Conservation (phyloP, 1,139 yeast genomes). For the Debaryomyces sp. region DNA sequence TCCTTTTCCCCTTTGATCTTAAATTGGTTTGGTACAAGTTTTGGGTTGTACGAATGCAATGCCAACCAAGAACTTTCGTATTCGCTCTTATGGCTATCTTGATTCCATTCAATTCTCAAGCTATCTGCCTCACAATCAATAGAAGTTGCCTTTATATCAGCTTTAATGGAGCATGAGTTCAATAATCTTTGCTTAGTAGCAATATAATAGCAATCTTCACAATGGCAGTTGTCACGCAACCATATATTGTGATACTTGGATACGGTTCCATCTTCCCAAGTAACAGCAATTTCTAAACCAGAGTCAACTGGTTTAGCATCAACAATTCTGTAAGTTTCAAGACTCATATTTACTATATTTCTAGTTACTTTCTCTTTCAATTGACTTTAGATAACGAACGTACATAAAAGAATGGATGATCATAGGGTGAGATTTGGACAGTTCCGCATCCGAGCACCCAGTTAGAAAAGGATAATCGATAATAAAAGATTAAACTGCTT, state of each 20-base stretch:
- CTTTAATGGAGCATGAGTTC: slow-evolving; percentile 58
- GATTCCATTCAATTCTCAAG: slow-evolving; percentile 46
- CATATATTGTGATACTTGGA: slow-evolving; percentile 55
- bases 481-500: neutral
- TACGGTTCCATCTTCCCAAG: slow-evolving; percentile 12
- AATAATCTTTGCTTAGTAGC: slow-evolving; percentile 66
- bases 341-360: neutral
- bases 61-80: slow-evolving; percentile 57
- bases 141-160: slow-evolving; percentile 42
- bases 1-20: slow-evolving; percentile 34
- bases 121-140: slow-evolving; percentile 17
- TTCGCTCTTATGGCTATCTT: slow-evolving; percentile 51
- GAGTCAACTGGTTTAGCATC: neutral
- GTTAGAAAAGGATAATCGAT: neutral
- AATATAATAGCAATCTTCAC: slow-evolving; percentile 59
- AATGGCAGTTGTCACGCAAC: slow-evolving; percentile 74
- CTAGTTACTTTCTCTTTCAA: neutral
- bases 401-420: neutral
- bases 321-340: neutral
- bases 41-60: slow-evolving; percentile 62
- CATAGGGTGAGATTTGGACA: neutral
- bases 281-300: slow-evolving; percentile 7
- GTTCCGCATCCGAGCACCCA: neutral
- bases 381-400: neutral
- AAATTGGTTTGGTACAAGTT: slow-evolving; percentile 32